Base-by-base conservation (phyloP, 805 yeast species). In the Saccharomycopsis lassenensis region DNA sequence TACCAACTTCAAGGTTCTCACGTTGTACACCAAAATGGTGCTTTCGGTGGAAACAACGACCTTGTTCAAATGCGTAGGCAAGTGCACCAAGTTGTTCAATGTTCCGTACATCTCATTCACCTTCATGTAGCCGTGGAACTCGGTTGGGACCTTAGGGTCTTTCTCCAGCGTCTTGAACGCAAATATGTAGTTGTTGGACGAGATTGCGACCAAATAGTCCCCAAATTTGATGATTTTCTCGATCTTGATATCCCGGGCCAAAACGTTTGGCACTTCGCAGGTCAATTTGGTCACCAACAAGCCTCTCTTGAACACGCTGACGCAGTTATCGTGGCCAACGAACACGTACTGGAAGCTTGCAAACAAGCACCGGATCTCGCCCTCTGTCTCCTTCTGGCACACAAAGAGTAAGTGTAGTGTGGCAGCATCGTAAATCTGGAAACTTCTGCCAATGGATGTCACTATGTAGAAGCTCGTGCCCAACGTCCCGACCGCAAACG, bases 401-500 rank as follows among this genome's bases (percentile, higher is more conserved):
- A 89, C 93, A 57, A 91, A 89, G 16, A 89, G 61, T 44, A 89
- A 62, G 47, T 83, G 91, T 44, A 89, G 62, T 5, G 82, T 84
- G 22, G 89, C 74, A 49, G 82, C 95, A 60, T 91, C 98, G 52
- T 82, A 91, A 20, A 91, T 84, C 56, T 89, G 97, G 61, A 91
- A 84, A 1, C 89, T 69, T 36, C 75, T 67, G 2, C 96, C 97
- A 16, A 91, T 95, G 30, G 83, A 76, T 0, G 97, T 89, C 12
- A 79, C 94, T 26, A 85, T 73, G 50, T 87, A 81, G 50, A 81
- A 87, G 1, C 94, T 75, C 11, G 83, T 69, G 35, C 98, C 98
- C 41, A 89, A 65, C 2, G 89, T 75, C 19, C 97, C 93, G 15
- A 85, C 64, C 5, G 95, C 82, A 53, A 87, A 84, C 2, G 97